Conservation (phyloP, 305 asterid species). For the Caryopteris hybrid region DNA sequence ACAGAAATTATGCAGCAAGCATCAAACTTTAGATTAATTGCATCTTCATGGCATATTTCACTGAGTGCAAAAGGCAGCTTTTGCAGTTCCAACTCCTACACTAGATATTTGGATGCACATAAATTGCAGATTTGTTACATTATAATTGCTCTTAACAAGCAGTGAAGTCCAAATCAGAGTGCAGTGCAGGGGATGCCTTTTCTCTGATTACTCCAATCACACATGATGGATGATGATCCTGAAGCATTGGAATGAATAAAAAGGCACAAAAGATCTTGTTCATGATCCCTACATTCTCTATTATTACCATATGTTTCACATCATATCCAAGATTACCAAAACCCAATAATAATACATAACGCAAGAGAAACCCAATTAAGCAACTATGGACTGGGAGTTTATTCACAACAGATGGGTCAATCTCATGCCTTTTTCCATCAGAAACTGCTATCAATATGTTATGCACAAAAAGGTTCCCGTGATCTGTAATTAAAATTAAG, state of each 20-base stretch:
- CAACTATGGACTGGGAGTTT: not conserved
- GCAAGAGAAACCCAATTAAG: not conserved
- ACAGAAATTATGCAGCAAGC: not conserved
- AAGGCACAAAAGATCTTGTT: too few relatives aligned
- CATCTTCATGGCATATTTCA: not conserved
- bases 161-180: not conserved
- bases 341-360: not conserved
- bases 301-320: not conserved
- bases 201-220: not conserved
- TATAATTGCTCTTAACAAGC: not conserved
- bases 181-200: not conserved
- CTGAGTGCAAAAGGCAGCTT: not conserved
- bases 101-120: not conserved
- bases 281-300: not conserved
- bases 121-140: not conserved
- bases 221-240: not conserved
- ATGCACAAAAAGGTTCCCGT: too few relatives aligned
- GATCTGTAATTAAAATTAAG: too few relatives aligned
- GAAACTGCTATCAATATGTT: too few relatives aligned
- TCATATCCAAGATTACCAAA: not conserved
- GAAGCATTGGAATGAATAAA: not conserved
- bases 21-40: not conserved
- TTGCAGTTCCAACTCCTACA: not conserved
- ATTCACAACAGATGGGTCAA: too few relatives aligned
- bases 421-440: too few relatives aligned